phyloP scores from a whole-genome alignment of 345 rosid genomes.

The Eucalyptus globulus region DNA sequence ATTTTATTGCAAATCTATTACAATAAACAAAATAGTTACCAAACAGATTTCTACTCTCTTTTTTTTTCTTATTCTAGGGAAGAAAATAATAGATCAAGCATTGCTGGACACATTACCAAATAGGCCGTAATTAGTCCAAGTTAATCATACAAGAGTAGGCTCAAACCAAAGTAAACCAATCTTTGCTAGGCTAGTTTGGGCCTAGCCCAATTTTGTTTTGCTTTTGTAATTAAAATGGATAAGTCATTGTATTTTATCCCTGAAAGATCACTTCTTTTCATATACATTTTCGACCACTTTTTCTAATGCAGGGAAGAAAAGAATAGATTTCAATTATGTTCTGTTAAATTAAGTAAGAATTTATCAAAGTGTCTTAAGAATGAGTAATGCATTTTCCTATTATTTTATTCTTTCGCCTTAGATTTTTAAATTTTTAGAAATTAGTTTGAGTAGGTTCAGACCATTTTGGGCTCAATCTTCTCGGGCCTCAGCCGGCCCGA shows the following conservation, averaged over 20 bases:
- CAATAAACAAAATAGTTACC: too few relatives aligned
- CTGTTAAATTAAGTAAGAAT: neutral
- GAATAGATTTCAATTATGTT: neutral
- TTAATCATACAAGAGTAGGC: neutral
- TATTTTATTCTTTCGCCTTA: neutral
- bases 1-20: too few relatives aligned
- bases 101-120: fast-evolving
- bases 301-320: neutral
- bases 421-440: neutral
- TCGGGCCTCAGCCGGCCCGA: neutral
- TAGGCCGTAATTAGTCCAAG: neutral
- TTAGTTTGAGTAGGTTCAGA: neutral
- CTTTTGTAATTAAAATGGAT: neutral
- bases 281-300: neutral
- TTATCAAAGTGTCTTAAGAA: neutral
- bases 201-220: neutral
- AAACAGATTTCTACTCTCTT: fast-evolving
- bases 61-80: fast-evolving
- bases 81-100: fast-evolving
- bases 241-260: neutral
- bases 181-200: neutral
- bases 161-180: fast-evolving
- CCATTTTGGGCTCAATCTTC: neutral
- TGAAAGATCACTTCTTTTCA: neutral
- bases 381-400: neutral